Percentiles rank a stretch among this genome's conserved stretches.
These are phyloP conservation scores for Teunomyces gatunensis DNA, from an alignment of 805 yeast species.

Conservation along the genomic window DNA sequence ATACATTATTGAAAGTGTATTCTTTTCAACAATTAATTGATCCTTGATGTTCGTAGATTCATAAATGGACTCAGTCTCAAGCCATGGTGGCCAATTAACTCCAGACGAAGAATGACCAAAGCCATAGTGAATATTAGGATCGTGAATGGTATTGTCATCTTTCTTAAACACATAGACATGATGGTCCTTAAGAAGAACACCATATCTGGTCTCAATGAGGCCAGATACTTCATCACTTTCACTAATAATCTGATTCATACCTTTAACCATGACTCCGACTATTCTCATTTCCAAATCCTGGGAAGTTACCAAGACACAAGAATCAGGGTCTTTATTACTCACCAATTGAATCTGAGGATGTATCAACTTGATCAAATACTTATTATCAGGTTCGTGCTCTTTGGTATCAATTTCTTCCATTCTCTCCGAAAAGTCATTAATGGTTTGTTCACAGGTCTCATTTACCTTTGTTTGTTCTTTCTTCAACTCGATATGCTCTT, in stretches of 20 bases:
- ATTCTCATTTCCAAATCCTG: slow-evolving; percentile 59
- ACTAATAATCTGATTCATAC: slow-evolving; percentile 34
- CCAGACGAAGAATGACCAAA: slow-evolving; percentile 24
- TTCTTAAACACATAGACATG: slow-evolving; percentile 52
- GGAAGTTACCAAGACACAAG: slow-evolving; percentile 52
- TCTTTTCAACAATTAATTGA: slow-evolving; percentile 34
- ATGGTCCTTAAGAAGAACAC: slow-evolving; percentile 54
- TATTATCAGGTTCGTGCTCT: slow-evolving; percentile 46
- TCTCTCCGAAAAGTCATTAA: slow-evolving; percentile 13
- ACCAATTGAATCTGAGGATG: slow-evolving; percentile 80
- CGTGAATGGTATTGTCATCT: slow-evolving; percentile 20
- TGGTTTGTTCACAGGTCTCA: not conserved
- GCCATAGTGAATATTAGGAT: slow-evolving; percentile 14
- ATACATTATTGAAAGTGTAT: slow-evolving; percentile 42
- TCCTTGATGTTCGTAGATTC: slow-evolving; percentile 14
- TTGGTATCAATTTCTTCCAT: slow-evolving; percentile 43
- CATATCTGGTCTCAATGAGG: slow-evolving; percentile 54
- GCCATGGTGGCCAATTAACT: slow-evolving; percentile 85
- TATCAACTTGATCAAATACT: slow-evolving; percentile 63
- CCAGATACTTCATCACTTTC: slow-evolving; percentile 34
- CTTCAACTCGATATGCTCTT: slow-evolving; percentile 16
- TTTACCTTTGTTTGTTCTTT: slow-evolving; percentile 11
- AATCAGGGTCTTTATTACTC: slow-evolving; percentile 43
- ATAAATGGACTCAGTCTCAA: slow-evolving; percentile 64
- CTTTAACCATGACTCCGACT: slow-evolving; percentile 42